phyloP scores from a whole-genome alignment of 1,284 basidiomycete species.

The Pyrrhoderma lamaoense region DNA sequence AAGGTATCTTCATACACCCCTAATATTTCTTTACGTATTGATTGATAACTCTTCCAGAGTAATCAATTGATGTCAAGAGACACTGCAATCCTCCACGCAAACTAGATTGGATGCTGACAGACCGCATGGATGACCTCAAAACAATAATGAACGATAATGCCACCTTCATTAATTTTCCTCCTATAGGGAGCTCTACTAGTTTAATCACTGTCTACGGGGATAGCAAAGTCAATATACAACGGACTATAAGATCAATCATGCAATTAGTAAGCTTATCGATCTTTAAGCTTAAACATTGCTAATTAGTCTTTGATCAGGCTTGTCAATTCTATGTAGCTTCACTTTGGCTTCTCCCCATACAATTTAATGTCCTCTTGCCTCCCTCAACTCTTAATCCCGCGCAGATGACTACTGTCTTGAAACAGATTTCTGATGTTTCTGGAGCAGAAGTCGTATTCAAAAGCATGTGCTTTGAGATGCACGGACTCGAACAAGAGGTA shows the following conservation, averaged over 20 bases:
- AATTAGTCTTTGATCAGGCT: constrained; percentile 44
- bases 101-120: constrained; percentile 95
- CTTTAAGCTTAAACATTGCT: constrained; percentile 14
- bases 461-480: constrained; percentile 95
- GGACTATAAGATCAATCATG: constrained; percentile 95
- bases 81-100: constrained; percentile 90
- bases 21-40: neutral
- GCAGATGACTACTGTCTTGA: constrained; percentile 80
- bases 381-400: constrained; percentile 76
- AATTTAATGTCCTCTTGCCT: constrained; percentile 88
- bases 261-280: constrained; percentile 59
- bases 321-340: constrained; percentile 95
- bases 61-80: constrained; percentile 90
- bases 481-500: constrained; percentile 93
- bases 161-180: constrained; percentile 91
- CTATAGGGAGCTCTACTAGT: constrained; percentile 86
- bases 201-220: constrained; percentile 93
- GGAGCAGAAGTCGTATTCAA: constrained; percentile 97
- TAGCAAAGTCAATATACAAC: constrained; percentile 90
- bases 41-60: constrained; percentile 44
- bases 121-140: constrained; percentile 86
- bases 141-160: constrained; percentile 94
- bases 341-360: constrained; percentile 90
- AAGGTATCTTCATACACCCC: constrained; percentile 52
- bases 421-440: constrained; percentile 80